Conservation (phyloP, 2,329 filamentous ascomycete species). For the Pseudogymnoascus sp. region DNA sequence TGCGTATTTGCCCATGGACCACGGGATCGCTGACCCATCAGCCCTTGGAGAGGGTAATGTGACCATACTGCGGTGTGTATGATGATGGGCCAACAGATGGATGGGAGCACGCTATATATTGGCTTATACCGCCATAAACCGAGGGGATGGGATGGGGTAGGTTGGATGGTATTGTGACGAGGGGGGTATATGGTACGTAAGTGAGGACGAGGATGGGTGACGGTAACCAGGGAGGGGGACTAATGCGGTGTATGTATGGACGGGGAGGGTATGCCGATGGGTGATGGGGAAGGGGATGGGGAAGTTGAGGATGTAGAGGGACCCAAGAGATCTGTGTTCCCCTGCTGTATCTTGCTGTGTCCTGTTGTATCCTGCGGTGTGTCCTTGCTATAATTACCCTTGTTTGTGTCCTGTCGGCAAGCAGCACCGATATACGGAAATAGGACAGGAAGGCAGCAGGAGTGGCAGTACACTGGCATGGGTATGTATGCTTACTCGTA, state of each 20-base stretch:
- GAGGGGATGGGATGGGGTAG: not conserved
- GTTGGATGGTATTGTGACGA: not conserved
- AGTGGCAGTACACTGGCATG: not conserved
- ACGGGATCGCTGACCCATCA: too few relatives aligned
- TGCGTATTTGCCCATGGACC: too few relatives aligned
- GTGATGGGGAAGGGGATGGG: not conserved
- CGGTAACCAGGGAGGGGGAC: not conserved
- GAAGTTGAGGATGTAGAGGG: not conserved
- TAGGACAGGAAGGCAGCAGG: too few relatives aligned
- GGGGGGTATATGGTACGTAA: not conserved
- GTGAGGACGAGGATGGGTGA: not conserved
- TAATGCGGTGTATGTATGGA: too few relatives aligned
- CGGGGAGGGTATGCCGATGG: not conserved
- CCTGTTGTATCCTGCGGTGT: not conserved
- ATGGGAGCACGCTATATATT: not conserved
- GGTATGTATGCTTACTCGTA: not conserved
- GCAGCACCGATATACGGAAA: not conserved
- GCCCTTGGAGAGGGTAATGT: not conserved
- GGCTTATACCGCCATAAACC: not conserved
- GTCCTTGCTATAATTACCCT: not conserved
- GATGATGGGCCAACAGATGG: not conserved
- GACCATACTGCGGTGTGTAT: not conserved
- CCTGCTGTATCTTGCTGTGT: not conserved
- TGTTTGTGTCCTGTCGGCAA: not conserved
- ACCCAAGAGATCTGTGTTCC: not conserved